Base-by-base conservation (phyloP, 208 protist species). In the Herpetomonas samuelpessoai region DNA sequence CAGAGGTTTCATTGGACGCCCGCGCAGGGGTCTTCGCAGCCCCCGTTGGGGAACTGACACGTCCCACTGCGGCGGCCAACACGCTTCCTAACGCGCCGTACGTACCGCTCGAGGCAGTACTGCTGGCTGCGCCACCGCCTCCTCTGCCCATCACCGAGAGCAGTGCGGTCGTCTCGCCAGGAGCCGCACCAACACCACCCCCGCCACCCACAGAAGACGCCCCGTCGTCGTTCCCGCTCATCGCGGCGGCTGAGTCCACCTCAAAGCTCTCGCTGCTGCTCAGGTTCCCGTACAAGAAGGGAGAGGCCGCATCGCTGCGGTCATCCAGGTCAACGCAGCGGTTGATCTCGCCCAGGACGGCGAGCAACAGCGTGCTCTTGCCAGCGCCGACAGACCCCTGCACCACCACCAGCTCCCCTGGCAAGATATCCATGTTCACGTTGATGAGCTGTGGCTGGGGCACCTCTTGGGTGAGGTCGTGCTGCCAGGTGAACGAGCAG, bases 271-370 rank as follows among this genome's bases (percentile, higher is more conserved):
- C 35, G 35, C 35, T 41, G 35, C 35, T 41, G 35, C 35, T 41
- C 35, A 41, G 35, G 35, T 41, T 41, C 6, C 35, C 35, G 9
- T 6, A 6, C 35, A 41, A 14, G 35, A 41, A 41, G 35, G 35
- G 35, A 6, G 35, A 41, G 35, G 35, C 35, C 9, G 35, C 35
- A 41, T 41, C 35, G 25, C 30, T 38, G 46, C 47, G 54, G 52
- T 57, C 59, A 4, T 52, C 22, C 16, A 51, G 29, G 21, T 68
- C 57, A 6, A 83, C 61, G 57, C 67, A 79, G 39, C 74, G 70
- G 68, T 78, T 80, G 18, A 93, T 74, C 68, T 95, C 88, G 22
- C 83, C 86, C 4, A 97, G 71, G 26, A 97, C 75, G 41, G 84
- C 81, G 16, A 80, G 59, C 21, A 90, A 64, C 62, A 96, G 63